phyloP scores from a whole-genome alignment of 345 rosid species.

The Salix viminalis region DNA sequence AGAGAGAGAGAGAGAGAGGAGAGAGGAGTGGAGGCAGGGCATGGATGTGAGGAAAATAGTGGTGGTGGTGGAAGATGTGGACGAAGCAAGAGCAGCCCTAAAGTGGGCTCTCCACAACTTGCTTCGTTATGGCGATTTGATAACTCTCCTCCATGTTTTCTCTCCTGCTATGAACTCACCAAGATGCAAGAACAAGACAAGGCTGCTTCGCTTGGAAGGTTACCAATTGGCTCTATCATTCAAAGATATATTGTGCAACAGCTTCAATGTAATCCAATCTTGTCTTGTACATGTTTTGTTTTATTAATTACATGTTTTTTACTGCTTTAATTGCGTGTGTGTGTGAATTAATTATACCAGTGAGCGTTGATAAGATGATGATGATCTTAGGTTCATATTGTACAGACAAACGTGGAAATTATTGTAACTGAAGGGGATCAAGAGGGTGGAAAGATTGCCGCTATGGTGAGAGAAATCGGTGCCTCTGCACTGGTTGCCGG shows the following conservation, averaged over 20 bases:
- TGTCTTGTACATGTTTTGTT: background rate
- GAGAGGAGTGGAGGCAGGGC: background rate
- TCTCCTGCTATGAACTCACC: slow-evolving; percentile 4
- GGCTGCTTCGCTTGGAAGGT: slow-evolving; percentile 40
- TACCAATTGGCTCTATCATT: slow-evolving; percentile 47
- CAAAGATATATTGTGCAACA: slow-evolving; percentile 46
- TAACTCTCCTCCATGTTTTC: slow-evolving; percentile 47
- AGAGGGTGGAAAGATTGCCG: slow-evolving; percentile 59
- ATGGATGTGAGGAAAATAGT: slow-evolving; percentile 42
- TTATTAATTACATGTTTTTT: background rate
- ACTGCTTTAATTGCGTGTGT: too few species aligned
- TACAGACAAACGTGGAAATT: slow-evolving; percentile 71
- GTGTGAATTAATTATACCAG: too few species aligned
- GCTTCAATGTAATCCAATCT: slow-evolving; percentile 28
- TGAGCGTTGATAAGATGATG: too few species aligned
- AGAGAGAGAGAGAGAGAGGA: slow-evolving; percentile 1
- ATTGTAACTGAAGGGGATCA: slow-evolving; percentile 80
- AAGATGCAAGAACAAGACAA: slow-evolving; percentile 23
- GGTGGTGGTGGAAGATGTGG: slow-evolving; percentile 46
- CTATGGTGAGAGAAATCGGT: slow-evolving; percentile 67
- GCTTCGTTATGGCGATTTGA: slow-evolving; percentile 36
- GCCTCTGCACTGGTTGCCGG: slow-evolving; percentile 83
- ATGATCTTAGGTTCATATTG: background rate
- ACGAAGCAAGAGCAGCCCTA: slow-evolving; percentile 43
- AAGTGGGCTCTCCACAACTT: slow-evolving; percentile 45